Conservation (phyloP, 306 rosid species). For the Carpinus viminea region DNA sequence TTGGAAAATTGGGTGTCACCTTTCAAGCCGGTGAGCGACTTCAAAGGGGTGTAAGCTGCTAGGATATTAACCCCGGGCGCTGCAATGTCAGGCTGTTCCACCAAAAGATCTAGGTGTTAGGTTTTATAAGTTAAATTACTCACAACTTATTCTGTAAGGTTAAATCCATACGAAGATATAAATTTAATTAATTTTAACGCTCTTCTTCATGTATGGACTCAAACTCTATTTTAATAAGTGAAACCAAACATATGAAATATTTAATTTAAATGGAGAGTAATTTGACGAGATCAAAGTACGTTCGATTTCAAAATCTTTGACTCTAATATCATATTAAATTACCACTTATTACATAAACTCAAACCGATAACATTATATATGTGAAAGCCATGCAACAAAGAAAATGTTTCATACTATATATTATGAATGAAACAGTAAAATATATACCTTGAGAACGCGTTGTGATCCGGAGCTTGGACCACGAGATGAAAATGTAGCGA, state of each 20-base stretch:
- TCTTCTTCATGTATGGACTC: no score
- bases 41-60: slow-evolving; percentile 71
- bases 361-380: no score
- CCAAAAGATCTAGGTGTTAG: neutral
- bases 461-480: slow-evolving; percentile 74
- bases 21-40: slow-evolving; percentile 60
- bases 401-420: neutral
- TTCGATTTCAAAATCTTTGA: no score
- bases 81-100: slow-evolving; percentile 79
- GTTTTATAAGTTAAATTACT: neutral
- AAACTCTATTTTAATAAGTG: no score
- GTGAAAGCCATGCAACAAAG: slow-evolving; percentile 1
- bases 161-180: no score
- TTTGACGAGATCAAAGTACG: no score
- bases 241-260: no score
- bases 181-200: no score
- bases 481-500: slow-evolving; percentile 82
- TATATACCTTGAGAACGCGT: slow-evolving; percentile 67
- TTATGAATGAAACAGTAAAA: slow-evolving; percentile 5
- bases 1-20: slow-evolving; percentile 82
- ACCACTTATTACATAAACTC: no score
- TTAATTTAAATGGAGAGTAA: no score
- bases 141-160: no score
- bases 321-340: no score
- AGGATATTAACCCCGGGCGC: slow-evolving; percentile 83